Evolutionary conservation across 257 asterid genomes (phyloP), one percentile per base, ranked within the genome.

Genomic region (Nicotiana tabacum): DNA sequence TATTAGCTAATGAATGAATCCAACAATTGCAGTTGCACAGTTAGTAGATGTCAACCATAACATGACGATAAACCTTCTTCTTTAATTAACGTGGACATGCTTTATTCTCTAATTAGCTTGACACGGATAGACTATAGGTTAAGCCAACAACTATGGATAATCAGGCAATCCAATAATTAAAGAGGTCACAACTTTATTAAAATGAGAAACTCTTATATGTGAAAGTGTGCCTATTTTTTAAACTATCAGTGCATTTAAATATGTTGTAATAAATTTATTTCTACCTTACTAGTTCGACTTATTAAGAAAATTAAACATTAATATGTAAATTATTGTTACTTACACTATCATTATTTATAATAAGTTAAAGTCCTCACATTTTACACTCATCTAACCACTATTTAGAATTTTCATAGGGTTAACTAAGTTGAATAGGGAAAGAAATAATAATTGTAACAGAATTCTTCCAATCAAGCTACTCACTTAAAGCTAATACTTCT

Each of bases 31-130:
- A 51, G 80, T 48, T 74, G 80, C 62, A 74, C 80, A 48, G 80
- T 74, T 74, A 74, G 64, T 74, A 74, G 46, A 74, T 74, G 64
- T 74, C 80, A 74, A 48, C 80, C 21, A 48, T 74, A 39, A 70
- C 58, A 43, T 29, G 32, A 39, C 43, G 8, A 51, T 74, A 24
- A 46, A 5, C 80, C 24, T 53, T 74, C 1, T 24, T 55, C 24
- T 37, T 48, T 74, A 24, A 27, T 48, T 46, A 74, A 48, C 2
- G 8, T 15, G 51, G 62, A 3, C 37, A 24, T 35, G 29, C 15
- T 32, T 66, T 66, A 27, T 32, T 30, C 46, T 13, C 72, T 6
- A 30, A 13, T 43, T 65, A 9, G 11, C 12, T 43, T 9, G 1
- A 29, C 37, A 12, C 37, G 8, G 37, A 2, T 27, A 37, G 18